A percentile compares a stretch with the other conserved stretches of the same genome.
Evolutionary conservation across 768 basidiomycete genomes (phyloP).

Genomic region (Sporobolomyces phaffii): DNA sequence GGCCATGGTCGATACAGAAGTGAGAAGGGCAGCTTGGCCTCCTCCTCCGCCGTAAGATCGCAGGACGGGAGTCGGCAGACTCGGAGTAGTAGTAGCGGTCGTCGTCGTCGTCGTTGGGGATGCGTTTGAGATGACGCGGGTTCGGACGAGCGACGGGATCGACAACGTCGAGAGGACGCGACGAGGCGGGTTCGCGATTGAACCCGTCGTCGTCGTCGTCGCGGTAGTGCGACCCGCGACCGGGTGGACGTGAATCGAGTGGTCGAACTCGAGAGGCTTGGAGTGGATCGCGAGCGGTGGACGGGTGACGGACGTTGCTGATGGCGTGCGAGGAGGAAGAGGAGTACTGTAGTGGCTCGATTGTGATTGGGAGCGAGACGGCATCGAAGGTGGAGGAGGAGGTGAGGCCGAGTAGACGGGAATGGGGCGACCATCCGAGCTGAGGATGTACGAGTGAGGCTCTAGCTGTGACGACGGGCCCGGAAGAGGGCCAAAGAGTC

Average conservation of each 20-base stretch:
- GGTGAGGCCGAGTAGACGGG: slow-evolving; percentile 19
- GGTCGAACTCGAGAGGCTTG: slow-evolving; percentile 21
- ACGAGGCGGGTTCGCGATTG: too few relatives aligned
- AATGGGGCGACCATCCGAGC: slow-evolving; percentile 21
- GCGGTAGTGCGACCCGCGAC: too few relatives aligned
- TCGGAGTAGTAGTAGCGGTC: too few relatives aligned
- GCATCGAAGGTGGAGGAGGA: neutral
- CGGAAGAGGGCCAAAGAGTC: too few relatives aligned
- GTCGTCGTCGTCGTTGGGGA: too few relatives aligned
- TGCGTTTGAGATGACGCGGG: neutral
- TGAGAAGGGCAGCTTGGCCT: too few relatives aligned
- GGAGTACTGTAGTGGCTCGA: neutral
- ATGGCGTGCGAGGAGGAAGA: neutral
- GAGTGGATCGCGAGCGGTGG: slow-evolving; percentile 9
- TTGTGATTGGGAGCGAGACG: neutral
- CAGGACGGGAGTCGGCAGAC: too few relatives aligned
- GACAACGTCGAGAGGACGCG: neutral
- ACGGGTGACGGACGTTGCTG: neutral
- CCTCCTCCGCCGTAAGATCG: too few relatives aligned
- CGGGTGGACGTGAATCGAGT: slow-evolving; percentile 8
- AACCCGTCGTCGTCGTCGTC: too few relatives aligned
- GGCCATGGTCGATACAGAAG: too few relatives aligned
- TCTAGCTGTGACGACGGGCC: neutral
- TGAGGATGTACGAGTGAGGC: slow-evolving; percentile 26
- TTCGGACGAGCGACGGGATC: neutral